Evolutionary conservation across 1,284 basidiomycete genomes (phyloP).

Genomic region (Ganoderma sp.): DNA sequence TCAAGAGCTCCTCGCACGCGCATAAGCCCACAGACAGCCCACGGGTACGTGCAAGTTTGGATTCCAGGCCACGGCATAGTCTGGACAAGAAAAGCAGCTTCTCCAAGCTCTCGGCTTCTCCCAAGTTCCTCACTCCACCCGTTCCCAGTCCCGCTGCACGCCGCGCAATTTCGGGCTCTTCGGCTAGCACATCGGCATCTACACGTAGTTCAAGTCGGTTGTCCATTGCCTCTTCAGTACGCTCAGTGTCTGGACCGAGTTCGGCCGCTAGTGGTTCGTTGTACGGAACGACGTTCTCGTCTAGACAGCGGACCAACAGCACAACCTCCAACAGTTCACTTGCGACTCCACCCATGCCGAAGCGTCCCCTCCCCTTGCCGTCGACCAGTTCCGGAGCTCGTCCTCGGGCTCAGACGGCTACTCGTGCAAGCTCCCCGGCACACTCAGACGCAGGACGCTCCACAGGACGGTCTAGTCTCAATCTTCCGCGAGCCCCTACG

Average conservation of each 20-base stretch:
- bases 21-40: constrained; percentile 41
- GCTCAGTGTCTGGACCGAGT: constrained; percentile 58
- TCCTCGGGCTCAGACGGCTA: constrained; percentile 47
- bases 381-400: constrained; percentile 37
- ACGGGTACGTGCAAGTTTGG: constrained; percentile 24
- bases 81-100: constrained; percentile 47
- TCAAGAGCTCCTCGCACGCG: constrained; percentile 35
- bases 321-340: constrained; percentile 49
- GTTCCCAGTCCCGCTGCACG: constrained; percentile 44
- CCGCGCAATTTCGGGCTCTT: constrained; percentile 56
- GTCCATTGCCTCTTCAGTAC: constrained; percentile 53
- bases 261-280: constrained; percentile 42
- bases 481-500: constrained; percentile 44
- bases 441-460: constrained; percentile 54
- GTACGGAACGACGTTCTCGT: constrained; percentile 73
- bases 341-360: constrained; percentile 39
- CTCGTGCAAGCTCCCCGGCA: constrained; percentile 60
- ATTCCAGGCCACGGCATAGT: constrained; percentile 27
- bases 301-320: constrained; percentile 78
- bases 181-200: constrained; percentile 34
- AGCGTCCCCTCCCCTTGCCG: constrained; percentile 29
- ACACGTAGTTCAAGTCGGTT: constrained; percentile 55
- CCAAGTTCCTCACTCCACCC: constrained; percentile 56
- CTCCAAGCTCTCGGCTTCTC: constrained; percentile 54
- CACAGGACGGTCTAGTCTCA: constrained; percentile 36